Base-by-base conservation (phyloP, 495 filamentous ascomycete genomes). In the Collariella sp. region DNA sequence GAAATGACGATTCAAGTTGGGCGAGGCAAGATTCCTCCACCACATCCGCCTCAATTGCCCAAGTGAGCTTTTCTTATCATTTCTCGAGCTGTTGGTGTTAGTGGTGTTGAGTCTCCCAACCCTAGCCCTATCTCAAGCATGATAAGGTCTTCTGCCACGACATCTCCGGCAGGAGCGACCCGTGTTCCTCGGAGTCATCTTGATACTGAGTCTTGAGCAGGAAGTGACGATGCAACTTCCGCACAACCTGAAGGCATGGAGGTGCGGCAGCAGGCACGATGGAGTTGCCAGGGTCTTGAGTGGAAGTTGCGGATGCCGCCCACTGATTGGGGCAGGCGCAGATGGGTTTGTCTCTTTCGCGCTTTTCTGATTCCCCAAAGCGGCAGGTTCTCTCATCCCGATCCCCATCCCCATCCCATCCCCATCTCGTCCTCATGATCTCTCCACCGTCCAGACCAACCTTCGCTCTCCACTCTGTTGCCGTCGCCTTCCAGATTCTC, bases 351-450 rank as follows among this genome's bases (percentile, higher is more conserved):
- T 26, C 44, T 46, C 16, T 11, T 24, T 13, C 18, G 22, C 22
- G 16, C 48, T 42, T 52, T 51, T 41, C 41, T 33, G 45, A 51
- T 42, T 50, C 55, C 52, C 35, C 59, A 61, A 55, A 46, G 47
- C 57, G 52, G 48, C 57, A 50, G 48, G 45, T 44, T 48, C 47
- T 40, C 38, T 16, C 36, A 58, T 20, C 43, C 26, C 34, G 44
- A 42, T 34, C 16, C 42, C 52, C n/a, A 4, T n/a, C 38, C 41
- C 23, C 15, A 6, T 11, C 22, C 33, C 51, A 15, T 16, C 43
- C 3, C 29, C 11, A 29, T 45, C 22, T 16, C 12, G 29, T 35
- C 18, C 1, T 22, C 29, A 4, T 36, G 6, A 46, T 19, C 43
- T 46, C 24, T 46, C n/a, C n/a, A n/a, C n/a, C 9, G n/a, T 11